Conservation (phyloP, 345 rosid genomes). For the Lepidium didymum region DNA sequence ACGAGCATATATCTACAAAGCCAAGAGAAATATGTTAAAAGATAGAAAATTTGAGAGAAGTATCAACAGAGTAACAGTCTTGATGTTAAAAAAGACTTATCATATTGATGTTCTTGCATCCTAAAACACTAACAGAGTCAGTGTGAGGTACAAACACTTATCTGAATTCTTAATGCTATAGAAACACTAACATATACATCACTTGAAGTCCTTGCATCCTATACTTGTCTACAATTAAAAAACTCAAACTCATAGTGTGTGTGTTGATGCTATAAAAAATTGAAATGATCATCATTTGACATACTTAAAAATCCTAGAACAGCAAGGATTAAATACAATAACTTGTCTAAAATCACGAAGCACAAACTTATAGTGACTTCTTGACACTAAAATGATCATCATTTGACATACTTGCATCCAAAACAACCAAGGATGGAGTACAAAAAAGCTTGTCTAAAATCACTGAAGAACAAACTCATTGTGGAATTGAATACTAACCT, state of each 20-base stretch:
- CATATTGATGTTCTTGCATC: background rate
- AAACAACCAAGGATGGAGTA: background rate
- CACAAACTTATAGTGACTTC: background rate
- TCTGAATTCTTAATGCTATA: background rate
- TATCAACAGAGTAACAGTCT: background rate
- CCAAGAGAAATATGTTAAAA: background rate
- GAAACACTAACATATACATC: background rate
- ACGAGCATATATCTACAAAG: conserved; percentile 70
- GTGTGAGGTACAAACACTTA: background rate
- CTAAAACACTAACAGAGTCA: background rate
- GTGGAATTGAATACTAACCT: conserved; percentile 37
- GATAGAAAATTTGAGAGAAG: background rate
- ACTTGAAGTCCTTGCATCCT: background rate
- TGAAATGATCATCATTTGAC: background rate
- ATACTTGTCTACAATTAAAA: background rate
- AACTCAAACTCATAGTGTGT: background rate
- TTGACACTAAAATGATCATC: background rate
- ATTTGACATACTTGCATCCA: background rate
- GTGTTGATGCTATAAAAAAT: too few species aligned
- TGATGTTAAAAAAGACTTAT: background rate
- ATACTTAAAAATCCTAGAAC: background rate
- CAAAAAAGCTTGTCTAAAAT: background rate
- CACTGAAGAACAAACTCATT: background rate
- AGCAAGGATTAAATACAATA: background rate
- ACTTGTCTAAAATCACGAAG: background rate